These are phyloP conservation scores for Kandelia obovata DNA, from an alignment of 345 rosid species.

Conservation along the genomic window DNA sequence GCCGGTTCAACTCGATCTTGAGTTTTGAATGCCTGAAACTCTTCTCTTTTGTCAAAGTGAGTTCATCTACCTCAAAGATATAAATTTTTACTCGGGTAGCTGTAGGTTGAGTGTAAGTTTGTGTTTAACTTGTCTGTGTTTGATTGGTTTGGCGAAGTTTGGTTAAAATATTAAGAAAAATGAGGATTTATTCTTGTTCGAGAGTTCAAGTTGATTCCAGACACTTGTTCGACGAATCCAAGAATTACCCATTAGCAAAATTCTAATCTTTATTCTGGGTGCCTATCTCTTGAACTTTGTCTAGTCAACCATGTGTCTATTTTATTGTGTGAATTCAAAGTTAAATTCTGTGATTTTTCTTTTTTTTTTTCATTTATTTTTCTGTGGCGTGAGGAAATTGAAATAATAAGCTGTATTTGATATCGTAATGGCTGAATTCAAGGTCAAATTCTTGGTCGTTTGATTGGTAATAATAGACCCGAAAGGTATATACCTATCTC, in stretches of 20 bases:
- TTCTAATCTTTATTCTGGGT: conserved; percentile 1
- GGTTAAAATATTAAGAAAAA: background rate
- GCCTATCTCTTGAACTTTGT: background rate
- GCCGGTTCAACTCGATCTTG: conserved; percentile 15
- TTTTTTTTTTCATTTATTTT: no score
- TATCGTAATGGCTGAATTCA: conserved; percentile 41
- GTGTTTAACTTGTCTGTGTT: background rate
- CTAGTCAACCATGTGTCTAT: background rate
- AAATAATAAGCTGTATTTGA: conserved; percentile 17
- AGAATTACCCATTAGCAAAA: background rate
- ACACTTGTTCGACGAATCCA: conserved; percentile 9
- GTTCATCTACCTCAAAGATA: background rate
- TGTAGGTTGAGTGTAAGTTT: conserved; percentile 20
- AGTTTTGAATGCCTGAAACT: conserved; percentile 1
- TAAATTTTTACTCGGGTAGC: background rate
- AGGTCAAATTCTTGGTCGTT: conserved; percentile 59
- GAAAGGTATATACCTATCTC: conserved; percentile 72
- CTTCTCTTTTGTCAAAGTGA: conserved; percentile 7
- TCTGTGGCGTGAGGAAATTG: background rate
- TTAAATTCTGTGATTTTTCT: conserved; percentile 1
- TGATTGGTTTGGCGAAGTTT: conserved; percentile 28
- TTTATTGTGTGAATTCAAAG: background rate
- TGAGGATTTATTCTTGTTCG: conserved; percentile 21
- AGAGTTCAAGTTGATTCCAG: conserved; percentile 30
- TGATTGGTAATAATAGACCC: conserved; percentile 75